A percentile compares a stretch with the other conserved stretches of the same genome.
Evolutionary conservation across 345 rosid species (phyloP).

Genomic region (Theobroma cacao): DNA sequence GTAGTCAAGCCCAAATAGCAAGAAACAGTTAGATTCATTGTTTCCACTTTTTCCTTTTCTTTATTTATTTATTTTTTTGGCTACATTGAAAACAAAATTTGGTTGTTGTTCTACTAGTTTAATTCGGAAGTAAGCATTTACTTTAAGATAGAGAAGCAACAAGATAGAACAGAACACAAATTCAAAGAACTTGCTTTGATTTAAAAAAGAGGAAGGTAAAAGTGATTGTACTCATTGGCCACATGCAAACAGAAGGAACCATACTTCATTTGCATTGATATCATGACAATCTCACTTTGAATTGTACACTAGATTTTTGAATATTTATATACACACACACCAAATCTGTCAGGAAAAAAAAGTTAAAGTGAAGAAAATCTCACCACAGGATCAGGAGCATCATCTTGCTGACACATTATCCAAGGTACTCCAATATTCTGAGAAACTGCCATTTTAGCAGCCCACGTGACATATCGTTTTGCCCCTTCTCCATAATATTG

Average conservation of each 20-base stretch:
- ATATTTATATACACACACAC: not conserved
- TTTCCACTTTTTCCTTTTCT: not conserved
- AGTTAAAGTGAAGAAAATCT: conserved; percentile 15
- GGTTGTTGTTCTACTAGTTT: not conserved
- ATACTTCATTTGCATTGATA: not conserved
- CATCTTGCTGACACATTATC: conserved; percentile 89
- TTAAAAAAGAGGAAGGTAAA: not conserved
- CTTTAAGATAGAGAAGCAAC: conserved; percentile 1
- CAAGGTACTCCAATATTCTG: conserved; percentile 88
- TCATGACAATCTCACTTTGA: not conserved
- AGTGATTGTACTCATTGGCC: not conserved
- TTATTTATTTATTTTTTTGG: not conserved
- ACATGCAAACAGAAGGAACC: conserved; percentile 4
- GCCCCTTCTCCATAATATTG: conserved; percentile 66
- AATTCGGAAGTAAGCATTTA: not conserved
- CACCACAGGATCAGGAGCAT: conserved; percentile 81
- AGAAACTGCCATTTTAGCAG: conserved; percentile 90
- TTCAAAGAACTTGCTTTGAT: not conserved
- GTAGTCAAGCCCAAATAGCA: not conserved
- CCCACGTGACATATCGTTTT: conserved; percentile 73
- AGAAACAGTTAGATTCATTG: not conserved
- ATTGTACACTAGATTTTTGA: not conserved
- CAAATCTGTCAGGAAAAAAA: not conserved
- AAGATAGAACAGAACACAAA: not conserved
- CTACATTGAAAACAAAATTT: not conserved